These are phyloP conservation scores for Lasiodiplodia theobromae DNA, from an alignment of 2,329 filamentous ascomycete genomes.

Conservation along the genomic window DNA sequence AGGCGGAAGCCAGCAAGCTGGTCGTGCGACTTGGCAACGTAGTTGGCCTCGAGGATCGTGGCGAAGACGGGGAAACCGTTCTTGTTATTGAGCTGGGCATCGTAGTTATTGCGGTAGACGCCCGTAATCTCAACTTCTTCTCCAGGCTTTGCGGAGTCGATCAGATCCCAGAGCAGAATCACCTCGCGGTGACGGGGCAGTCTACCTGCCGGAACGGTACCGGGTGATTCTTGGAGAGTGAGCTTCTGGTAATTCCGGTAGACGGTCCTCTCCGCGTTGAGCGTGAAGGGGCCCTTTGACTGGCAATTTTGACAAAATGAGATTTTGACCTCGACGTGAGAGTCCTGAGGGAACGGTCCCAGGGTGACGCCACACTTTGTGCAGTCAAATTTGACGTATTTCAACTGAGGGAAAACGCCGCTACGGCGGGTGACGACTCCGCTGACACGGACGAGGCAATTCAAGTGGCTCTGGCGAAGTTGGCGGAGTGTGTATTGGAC, in stretches of 20 bases:
- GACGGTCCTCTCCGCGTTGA: slow-evolving; percentile 97
- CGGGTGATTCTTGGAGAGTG: slow-evolving; percentile 95
- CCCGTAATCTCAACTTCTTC: slow-evolving; percentile 98
- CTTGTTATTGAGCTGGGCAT: slow-evolving; percentile 96
- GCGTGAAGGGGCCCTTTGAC: slow-evolving; percentile 88
- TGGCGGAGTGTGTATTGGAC: slow-evolving; percentile 95
- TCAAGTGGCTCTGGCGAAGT: slow-evolving; percentile 92
- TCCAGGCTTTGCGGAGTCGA: slow-evolving; percentile 94
- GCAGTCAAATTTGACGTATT: slow-evolving; percentile 99
- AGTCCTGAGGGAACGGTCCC: slow-evolving; percentile 96
- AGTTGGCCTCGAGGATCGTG: slow-evolving; percentile 96
- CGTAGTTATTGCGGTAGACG: slow-evolving; percentile 97
- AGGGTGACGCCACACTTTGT: slow-evolving; percentile 89
- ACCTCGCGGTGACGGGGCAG: slow-evolving; percentile 93
- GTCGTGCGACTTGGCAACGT: slow-evolving; percentile 95
- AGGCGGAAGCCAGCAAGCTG: slow-evolving; percentile 95
- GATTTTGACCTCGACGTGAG: slow-evolving; percentile 94
- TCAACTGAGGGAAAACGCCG: slow-evolving; percentile 96
- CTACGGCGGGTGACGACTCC: slow-evolving; percentile 94
- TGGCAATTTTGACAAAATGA: slow-evolving; percentile 97
- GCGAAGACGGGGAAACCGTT: slow-evolving; percentile 99
- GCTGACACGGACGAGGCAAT: slow-evolving; percentile 91
- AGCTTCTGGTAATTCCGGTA: slow-evolving; percentile 99
- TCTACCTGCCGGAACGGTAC: slow-evolving; percentile 93
- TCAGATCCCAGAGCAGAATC: slow-evolving; percentile 94